Base-by-base conservation (phyloP, 225 moss, liverwort and hornwort genomes). In the Takakia lepidozioides region DNA sequence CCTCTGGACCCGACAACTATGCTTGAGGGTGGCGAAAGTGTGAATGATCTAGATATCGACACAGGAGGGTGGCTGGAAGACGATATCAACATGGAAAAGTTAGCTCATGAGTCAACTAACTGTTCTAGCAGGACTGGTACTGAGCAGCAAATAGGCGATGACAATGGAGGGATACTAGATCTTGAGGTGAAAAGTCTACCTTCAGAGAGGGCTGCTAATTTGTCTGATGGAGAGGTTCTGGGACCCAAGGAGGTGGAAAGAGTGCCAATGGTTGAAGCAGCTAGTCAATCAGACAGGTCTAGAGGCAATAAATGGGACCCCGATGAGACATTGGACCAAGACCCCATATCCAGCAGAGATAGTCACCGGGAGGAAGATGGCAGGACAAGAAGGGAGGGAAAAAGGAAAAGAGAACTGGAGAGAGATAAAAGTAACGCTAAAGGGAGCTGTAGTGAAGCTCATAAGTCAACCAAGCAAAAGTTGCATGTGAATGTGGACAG, bases 1-100 rank as follows among this genome's bases (percentile, higher is more conserved):
- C 32, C 11, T 32, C 32, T 6, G 32, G 32, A 11, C 32, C 7
- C 8, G 11, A 32, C 11, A 6, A 32, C 32, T 32, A 0, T 32
- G 32, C 11, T 11, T n/a, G 25, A 23, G 25, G 45, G 45, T 46
- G 45, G 15, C 25, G 45, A 29, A 18, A 4, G 15, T 19, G n/a
- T 11, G 9, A n/a, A 8, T 19, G n/a, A 15, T 11, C 14, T 48
- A 16, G n/a, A n/a, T 29, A 29, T 8, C 10, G 28, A 14, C 20
- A 48, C 48, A n/a, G 48, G 48, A 27, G 48, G 48, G 26, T 48
- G 48, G 48, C 10, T 48, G 26, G 48, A 48, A 29, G 15, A 48
- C 8, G 48, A 48, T 28, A 28, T 27, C 16, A 27, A 27, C 5
- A 18, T 1, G 2, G 28, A 19, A 7, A 11, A 25, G 45, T 25